phyloP scores from a whole-genome alignment of 257 asterid genomes.

The Scutellaria baicalensis region DNA sequence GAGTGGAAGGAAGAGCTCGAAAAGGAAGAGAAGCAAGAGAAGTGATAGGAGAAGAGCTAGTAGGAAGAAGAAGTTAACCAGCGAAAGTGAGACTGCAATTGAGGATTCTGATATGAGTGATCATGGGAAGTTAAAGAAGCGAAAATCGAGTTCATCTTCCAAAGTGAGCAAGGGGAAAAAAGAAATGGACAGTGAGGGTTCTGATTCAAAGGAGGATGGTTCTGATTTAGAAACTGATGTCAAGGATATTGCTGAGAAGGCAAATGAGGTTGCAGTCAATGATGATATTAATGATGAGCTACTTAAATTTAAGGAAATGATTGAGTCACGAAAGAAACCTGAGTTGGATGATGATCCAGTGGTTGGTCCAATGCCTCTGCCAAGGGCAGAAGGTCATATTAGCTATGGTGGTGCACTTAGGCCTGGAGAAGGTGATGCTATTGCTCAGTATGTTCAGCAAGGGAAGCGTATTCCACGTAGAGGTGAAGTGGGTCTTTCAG shows the following conservation, averaged over 20 bases:
- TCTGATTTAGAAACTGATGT: constrained; percentile 31
- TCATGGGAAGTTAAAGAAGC: constrained; percentile 28
- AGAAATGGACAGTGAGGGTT: constrained; percentile 28
- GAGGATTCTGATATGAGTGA: constrained; percentile 55
- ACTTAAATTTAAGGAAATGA: constrained; percentile 59
- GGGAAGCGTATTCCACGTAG: constrained; percentile 99
- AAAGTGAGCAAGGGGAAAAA: constrained; percentile 41
- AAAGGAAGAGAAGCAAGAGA: constrained; percentile 29
- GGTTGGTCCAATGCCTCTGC: constrained; percentile 96
- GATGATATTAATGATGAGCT: constrained; percentile 44
- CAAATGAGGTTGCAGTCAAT: constrained; percentile 27
- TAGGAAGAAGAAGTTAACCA: constrained; percentile 31
- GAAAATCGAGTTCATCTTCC: constrained; percentile 35
- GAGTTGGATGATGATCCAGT: constrained; percentile 50
- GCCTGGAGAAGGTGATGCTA: constrained; percentile 99
- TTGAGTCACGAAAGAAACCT: constrained; percentile 52
- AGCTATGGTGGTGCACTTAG: constrained; percentile 99
- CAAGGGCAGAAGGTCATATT: constrained; percentile 89
- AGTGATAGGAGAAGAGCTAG: constrained; percentile 34
- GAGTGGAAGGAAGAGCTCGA: constrained; percentile 28
- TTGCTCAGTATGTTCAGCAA: constrained; percentile 97
- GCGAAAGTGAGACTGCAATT: constrained; percentile 50
- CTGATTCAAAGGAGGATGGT: constrained; percentile 14
- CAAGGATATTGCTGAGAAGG: constrained; percentile 17
- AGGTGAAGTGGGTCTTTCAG: constrained; percentile 99